These are phyloP conservation scores for Lanmaoa rubissima DNA, from an alignment of 768 basidiomycete genomes.

Conservation along the genomic window DNA sequence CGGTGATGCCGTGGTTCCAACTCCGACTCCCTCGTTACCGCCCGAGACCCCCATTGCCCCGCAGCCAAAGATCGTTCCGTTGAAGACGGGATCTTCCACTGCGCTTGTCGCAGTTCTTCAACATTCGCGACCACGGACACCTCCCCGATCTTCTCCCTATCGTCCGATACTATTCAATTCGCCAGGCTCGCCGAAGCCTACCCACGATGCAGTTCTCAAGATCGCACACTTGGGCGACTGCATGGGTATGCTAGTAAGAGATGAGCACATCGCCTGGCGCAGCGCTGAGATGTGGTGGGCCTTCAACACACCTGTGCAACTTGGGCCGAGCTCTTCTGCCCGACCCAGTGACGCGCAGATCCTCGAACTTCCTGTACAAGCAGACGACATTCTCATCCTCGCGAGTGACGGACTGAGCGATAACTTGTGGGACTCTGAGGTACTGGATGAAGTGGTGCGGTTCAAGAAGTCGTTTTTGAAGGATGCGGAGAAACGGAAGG, in stretches of 20 bases:
- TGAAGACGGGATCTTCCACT: slow-evolving; percentile 64
- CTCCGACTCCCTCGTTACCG: slow-evolving; percentile 1
- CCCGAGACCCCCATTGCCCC: slow-evolving; percentile 17
- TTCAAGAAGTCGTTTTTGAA: slow-evolving; percentile 45
- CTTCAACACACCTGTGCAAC: slow-evolving; percentile 65
- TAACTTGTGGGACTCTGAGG: slow-evolving; percentile 87
- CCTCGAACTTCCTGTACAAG: slow-evolving; percentile 64
- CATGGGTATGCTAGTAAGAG: slow-evolving; percentile 82
- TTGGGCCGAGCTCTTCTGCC: slow-evolving; percentile 60
- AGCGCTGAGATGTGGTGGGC: slow-evolving; percentile 94
- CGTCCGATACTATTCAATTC: slow-evolving; percentile 20
- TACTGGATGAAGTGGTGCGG: slow-evolving; percentile 74
- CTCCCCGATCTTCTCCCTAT: slow-evolving; percentile 14
- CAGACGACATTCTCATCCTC: slow-evolving; percentile 76
- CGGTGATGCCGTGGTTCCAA: not conserved
- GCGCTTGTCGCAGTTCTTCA: slow-evolving; percentile 66
- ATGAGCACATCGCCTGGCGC: slow-evolving; percentile 76
- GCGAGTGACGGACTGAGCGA: slow-evolving; percentile 81
- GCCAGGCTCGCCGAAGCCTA: slow-evolving; percentile 32
- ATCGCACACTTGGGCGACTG: slow-evolving; percentile 89
- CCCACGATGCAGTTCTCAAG: slow-evolving; percentile 60
- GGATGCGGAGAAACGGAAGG: slow-evolving; percentile 13
- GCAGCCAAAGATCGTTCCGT: slow-evolving; percentile 33
- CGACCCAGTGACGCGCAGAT: slow-evolving; percentile 67
- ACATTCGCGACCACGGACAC: slow-evolving; percentile 30